Evolutionary conservation across 108 stramenopile species (phyloP).

Genomic region (Stephanodiscus triporus): DNA sequence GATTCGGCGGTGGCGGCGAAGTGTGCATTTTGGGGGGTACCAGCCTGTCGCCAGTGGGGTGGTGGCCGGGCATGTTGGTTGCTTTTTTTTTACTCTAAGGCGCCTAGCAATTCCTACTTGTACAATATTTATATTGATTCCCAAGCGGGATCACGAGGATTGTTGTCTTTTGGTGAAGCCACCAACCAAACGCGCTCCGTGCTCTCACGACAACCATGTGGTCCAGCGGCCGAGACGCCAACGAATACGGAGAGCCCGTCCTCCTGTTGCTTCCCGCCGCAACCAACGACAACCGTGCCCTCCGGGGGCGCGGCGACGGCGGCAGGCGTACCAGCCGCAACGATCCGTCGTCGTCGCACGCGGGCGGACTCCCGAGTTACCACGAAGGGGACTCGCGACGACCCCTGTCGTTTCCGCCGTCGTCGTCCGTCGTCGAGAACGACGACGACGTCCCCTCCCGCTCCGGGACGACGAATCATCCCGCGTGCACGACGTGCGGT

Average conservation of each 20-base stretch:
- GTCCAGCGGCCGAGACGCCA: constrained; percentile 58
- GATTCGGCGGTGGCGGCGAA: too few relatives aligned
- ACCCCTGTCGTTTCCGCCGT: not conserved
- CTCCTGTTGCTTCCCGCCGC: constrained; percentile 57
- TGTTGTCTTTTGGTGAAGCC: too few relatives aligned
- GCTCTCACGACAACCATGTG: constrained; percentile 59
- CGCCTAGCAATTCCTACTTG: too few relatives aligned
- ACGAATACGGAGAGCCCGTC: constrained; percentile 68
- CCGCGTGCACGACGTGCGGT: constrained; percentile 54
- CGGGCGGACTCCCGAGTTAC: constrained; percentile 53
- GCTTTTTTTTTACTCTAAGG: too few relatives aligned
- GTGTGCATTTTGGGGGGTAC: too few relatives aligned
- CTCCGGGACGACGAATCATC: not conserved
- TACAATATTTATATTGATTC: too few relatives aligned
- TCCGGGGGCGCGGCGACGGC: too few relatives aligned
- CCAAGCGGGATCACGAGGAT: too few relatives aligned
- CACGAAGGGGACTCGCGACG: constrained; percentile 23
- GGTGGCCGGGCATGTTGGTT: too few relatives aligned
- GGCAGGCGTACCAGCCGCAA: too few relatives aligned
- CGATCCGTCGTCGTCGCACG: constrained; percentile 49
- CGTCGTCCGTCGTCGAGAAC: not conserved
- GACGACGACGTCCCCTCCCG: not conserved
- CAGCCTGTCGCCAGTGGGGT: too few relatives aligned
- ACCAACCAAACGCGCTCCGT: too few relatives aligned
- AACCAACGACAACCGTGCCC: constrained; percentile 25